Conservation (phyloP, 257 asterid genomes). For the Linderniella brevidens region DNA sequence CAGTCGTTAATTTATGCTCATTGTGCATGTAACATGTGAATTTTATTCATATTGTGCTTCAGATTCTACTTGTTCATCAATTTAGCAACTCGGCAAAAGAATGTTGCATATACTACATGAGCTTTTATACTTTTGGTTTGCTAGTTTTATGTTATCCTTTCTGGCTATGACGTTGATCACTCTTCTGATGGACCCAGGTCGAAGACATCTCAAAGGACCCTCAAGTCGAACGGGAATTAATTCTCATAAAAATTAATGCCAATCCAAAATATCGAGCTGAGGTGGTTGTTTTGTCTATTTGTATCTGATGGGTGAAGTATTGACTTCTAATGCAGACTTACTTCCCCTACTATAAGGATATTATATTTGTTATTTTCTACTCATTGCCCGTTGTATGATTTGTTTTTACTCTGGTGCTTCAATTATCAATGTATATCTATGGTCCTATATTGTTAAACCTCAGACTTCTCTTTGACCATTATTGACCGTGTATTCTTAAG, state of each 20-base stretch:
- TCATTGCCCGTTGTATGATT: neutral
- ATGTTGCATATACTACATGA: too few relatives aligned
- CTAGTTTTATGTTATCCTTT: neutral
- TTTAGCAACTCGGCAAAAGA: too few relatives aligned
- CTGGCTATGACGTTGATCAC: neutral
- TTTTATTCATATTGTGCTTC: too few relatives aligned
- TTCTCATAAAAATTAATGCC: constrained; percentile 84
- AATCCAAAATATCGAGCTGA: constrained; percentile 64
- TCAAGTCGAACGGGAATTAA: constrained; percentile 91
- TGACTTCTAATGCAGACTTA: too few relatives aligned
- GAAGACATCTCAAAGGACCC: constrained; percentile 85
- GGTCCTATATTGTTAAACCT: too few relatives aligned
- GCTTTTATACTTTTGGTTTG: neutral
- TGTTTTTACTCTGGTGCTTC: neutral
- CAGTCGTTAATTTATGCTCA: too few relatives aligned
- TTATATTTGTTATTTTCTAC: too few relatives aligned
- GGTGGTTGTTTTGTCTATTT: constrained; percentile 21
- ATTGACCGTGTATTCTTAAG: too few relatives aligned
- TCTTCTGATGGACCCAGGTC: constrained; percentile 33
- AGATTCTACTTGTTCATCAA: too few relatives aligned
- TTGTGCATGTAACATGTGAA: too few relatives aligned
- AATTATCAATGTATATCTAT: neutral
- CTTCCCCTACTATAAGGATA: too few relatives aligned
- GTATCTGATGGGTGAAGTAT: neutral
- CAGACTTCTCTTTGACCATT: too few relatives aligned